Evolutionary conservation across 2,329 filamentous ascomycete genomes (phyloP).

Genomic region (Aspergillus brasiliensis): DNA sequence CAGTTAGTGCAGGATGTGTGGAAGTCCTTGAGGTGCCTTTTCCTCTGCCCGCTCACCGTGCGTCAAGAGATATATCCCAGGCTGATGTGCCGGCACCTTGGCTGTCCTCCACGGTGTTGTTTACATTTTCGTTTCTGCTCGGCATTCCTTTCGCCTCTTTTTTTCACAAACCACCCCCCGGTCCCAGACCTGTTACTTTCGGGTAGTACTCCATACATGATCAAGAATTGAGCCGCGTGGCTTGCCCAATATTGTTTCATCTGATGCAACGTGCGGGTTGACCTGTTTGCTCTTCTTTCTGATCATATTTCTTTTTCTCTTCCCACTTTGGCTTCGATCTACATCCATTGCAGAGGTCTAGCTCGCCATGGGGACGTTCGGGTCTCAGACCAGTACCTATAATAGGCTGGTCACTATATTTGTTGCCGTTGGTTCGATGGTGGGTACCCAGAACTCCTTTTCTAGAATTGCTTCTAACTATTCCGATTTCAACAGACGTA

Average conservation of each 20-base stretch:
- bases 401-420: slow-evolving; percentile 43
- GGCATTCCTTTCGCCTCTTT: neutral
- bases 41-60: neutral
- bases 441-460: slow-evolving; percentile 21
- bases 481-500: slow-evolving; percentile 45
- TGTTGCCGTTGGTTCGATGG: slow-evolving; percentile 44
- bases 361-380: slow-evolving; percentile 32
- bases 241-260: neutral
- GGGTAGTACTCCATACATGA: neutral
- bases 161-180: neutral
- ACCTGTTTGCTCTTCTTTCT: neutral
- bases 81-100: neutral
- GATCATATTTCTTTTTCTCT: slow-evolving; percentile 5
- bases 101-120: neutral
- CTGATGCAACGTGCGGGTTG: neutral
- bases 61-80: neutral
- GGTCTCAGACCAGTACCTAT: slow-evolving; percentile 41
- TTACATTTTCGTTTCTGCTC: neutral
- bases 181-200: neutral
- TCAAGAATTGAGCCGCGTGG: neutral
- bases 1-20: neutral
- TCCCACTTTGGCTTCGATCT: slow-evolving; percentile 3
- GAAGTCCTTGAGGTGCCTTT: neutral
- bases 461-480: neutral
- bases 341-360: neutral